These are phyloP conservation scores for Starmerella floricola DNA, from an alignment of 805 yeast genomes.

Conservation along the genomic window DNA sequence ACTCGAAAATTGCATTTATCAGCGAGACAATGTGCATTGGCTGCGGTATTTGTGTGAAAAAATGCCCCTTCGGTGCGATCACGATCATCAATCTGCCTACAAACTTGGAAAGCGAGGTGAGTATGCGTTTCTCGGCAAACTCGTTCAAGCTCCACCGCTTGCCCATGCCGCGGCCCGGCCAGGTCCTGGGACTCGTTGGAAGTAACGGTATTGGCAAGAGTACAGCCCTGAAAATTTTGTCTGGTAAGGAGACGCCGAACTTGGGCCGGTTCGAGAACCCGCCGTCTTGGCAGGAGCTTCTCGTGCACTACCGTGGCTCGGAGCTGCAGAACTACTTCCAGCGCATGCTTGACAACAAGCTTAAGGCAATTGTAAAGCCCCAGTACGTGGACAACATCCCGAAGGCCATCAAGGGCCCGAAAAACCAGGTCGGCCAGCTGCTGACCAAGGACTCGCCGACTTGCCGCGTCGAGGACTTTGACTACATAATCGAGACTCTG, in stretches of 20 bases:
- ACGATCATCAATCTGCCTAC: conserved; percentile 93
- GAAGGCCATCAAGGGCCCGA: conserved; percentile 86
- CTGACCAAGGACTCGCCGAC: conserved; percentile 59
- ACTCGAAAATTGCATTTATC: conserved; percentile 83
- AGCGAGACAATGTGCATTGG: conserved; percentile 92
- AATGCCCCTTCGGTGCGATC: conserved; percentile 96
- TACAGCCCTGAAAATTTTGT: conserved; percentile 89
- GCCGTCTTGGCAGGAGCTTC: conserved; percentile 93
- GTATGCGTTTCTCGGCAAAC: conserved; percentile 96
- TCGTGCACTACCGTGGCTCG: conserved; percentile 86
- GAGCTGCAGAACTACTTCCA: conserved; percentile 95
- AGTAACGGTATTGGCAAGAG: conserved; percentile 99
- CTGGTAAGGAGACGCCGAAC: conserved; percentile 96
- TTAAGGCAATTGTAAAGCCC: conserved; percentile 95
- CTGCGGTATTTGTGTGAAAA: conserved; percentile 98
- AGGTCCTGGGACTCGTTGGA: conserved; percentile 94
- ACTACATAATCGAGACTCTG: conserved; percentile 52
- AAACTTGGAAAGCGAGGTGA: conserved; percentile 79
- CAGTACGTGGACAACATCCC: conserved; percentile 98
- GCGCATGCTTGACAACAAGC: conserved; percentile 82
- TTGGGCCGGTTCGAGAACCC: conserved; percentile 90
- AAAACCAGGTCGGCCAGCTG: conserved; percentile 67
- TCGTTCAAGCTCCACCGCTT: conserved; percentile 93
- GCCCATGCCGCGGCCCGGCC: conserved; percentile 98
- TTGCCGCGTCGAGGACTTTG: conserved; percentile 47